Conservation (phyloP, 148 eudicot species). For the Chenopodium formosanum region DNA sequence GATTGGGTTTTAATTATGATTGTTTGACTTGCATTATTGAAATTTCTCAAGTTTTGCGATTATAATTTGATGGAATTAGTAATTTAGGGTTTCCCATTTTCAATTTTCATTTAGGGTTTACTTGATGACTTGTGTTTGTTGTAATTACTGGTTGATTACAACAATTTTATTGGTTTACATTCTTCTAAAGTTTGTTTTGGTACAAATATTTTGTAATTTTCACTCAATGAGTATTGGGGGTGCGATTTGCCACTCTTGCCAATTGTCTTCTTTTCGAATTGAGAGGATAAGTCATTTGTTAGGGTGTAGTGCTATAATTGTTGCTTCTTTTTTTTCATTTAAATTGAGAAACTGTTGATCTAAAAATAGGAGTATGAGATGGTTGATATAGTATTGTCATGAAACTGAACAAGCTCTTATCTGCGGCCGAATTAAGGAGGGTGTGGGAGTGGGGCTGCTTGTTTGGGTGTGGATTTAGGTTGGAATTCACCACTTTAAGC, state of each 20-base stretch:
- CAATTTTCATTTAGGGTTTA: background rate
- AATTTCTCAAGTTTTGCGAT: background rate
- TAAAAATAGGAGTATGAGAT: background rate
- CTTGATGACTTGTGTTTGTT: background rate
- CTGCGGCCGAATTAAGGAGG: background rate
- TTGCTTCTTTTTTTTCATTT: background rate
- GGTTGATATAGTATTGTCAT: background rate
- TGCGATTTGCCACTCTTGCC: no score
- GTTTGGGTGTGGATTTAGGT: background rate
- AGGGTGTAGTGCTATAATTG: background rate
- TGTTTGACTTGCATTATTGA: background rate
- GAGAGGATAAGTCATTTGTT: background rate
- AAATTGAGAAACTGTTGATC: background rate
- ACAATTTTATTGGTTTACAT: background rate
- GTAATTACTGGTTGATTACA: background rate
- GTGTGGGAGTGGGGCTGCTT: background rate
- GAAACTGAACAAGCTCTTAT: background rate
- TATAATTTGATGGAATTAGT: background rate
- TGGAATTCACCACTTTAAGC: background rate
- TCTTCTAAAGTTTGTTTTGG: no score
- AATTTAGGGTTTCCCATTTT: constrained; percentile 1
- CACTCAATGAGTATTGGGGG: no score
- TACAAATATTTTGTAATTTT: no score
- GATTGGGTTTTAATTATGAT: no score
- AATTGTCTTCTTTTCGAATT: background rate